A percentile compares a stretch with the other conserved stretches of the same genome.
Evolutionary conservation across 116 monocot species (phyloP).

Genomic region (Posidonia oceanica): DNA sequence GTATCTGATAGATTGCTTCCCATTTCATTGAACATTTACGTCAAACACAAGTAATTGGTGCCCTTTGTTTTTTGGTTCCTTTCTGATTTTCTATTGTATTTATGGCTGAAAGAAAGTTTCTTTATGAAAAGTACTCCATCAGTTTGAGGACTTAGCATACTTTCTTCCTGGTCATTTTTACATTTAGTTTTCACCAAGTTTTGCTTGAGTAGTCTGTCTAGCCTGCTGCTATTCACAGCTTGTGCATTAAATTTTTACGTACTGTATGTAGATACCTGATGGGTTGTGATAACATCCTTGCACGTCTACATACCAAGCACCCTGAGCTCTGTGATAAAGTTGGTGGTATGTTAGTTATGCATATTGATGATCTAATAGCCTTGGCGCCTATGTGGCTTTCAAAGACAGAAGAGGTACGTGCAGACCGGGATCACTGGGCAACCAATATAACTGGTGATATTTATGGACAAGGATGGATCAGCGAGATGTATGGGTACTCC

Average conservation of each 20-base stretch:
- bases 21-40: neutral
- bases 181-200: no score
- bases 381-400: conserved; percentile 93
- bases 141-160: no score
- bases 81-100: no score
- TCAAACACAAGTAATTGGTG: no score
- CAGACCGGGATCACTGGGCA: conserved; percentile 83
- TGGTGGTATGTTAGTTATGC: conserved; percentile 91
- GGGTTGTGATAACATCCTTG: conserved; percentile 95
- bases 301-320: conserved; percentile 77
- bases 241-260: neutral
- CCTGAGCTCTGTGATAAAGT: conserved; percentile 97
- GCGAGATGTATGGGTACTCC: conserved; percentile 99
- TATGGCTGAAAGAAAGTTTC: no score
- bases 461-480: conserved; percentile 93
- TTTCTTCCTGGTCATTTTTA: no score
- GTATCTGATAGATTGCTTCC: neutral
- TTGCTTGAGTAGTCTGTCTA: neutral
- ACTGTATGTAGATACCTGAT: conserved; percentile 49
- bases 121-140: no score
- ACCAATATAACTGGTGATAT: conserved; percentile 96
- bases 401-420: conserved; percentile 95
- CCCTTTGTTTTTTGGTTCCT: no score
- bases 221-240: neutral
- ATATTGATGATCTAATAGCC: conserved; percentile 85